Base-by-base conservation (phyloP, 2,329 filamentous ascomycete species). In the Phialophora chinensis region DNA sequence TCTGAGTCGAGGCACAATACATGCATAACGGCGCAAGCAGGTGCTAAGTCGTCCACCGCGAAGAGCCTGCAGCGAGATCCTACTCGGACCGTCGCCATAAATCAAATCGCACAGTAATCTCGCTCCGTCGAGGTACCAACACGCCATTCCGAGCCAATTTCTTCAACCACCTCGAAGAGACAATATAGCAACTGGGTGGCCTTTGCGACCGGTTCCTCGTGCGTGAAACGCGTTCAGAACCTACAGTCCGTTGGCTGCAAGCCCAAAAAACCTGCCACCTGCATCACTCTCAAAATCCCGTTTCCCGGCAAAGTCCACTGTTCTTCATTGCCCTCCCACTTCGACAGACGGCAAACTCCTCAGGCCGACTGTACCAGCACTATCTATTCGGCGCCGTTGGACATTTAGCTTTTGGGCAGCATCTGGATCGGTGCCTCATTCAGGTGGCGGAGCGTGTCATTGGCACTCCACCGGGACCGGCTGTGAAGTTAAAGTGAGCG, bases 401-500 rank as follows among this genome's bases (percentile, higher is more conserved):
- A 27, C 52, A 33, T 31, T 62, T 27, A 50, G 56, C 27, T 63
- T 66, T 66, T 42, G 17, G 25, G 57, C 23, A 14, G 47, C 55
- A 54, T 50, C 42, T 63, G 55, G 58, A 35, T 62, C 57, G 63
- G 59, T 54, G 54, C 52, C 44, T 49, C 33, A 44, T 38, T 20
- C 27, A 60, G 27, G 64, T 63, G 60, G 64, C 60, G 55, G 49
- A 60, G 60, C 60, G 44, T 35, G 8, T 47, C 35, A n/a, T 35
- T 35, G 31, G 57, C 42, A 60, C 47, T 50, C 27, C 23, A 49
- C n/a, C n/a, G 35, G 42, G n/a, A 35, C 29, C 31, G 38, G 42
- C 57, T 31, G 42, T 53, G 47, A 61, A 61, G 59, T 61, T 53
- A 61, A 53, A 61, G 31, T 25, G 11, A 53, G 33, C 29, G 31